Conservation (phyloP, 176 grass and related monocot species). For the Thinopyrum elongatum region DNA sequence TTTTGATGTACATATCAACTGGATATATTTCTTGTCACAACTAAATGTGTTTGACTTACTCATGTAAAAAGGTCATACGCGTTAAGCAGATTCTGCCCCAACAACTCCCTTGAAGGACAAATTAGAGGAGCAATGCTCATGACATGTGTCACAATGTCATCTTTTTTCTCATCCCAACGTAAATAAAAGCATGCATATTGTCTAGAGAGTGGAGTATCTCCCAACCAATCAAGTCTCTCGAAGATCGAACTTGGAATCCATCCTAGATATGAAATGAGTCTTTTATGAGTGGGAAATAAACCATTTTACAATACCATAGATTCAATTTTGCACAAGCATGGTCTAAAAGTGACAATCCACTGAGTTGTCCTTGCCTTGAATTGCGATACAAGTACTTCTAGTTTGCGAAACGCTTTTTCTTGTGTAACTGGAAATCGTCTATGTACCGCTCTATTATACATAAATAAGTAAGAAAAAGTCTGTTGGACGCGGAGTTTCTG, state of each 20-base stretch:
- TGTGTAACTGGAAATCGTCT: neutral
- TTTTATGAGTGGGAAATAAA: neutral
- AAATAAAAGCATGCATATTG: neutral
- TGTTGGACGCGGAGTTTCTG: too few species aligned
- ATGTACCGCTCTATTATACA: neutral
- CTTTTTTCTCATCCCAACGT: neutral
- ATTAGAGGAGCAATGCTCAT: neutral
- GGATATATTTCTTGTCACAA: too few species aligned
- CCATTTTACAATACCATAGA: neutral
- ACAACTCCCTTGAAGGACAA: neutral
- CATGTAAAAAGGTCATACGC: too few species aligned
- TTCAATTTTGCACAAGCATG: neutral
- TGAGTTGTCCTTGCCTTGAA: neutral
- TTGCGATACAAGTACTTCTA: neutral
- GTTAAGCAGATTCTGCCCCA: neutral
- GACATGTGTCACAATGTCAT: neutral
- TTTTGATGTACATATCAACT: too few species aligned
- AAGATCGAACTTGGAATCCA: neutral
- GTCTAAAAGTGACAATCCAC: neutral
- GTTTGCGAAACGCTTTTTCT: neutral
- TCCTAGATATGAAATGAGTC: neutral
- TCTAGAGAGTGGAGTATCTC: neutral
- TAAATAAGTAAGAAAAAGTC: too few species aligned
- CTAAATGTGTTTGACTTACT: too few species aligned
- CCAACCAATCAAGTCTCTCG: neutral